phyloP scores from a whole-genome alignment of 805 yeast species.

The Nakazawaea laoshanensis region DNA sequence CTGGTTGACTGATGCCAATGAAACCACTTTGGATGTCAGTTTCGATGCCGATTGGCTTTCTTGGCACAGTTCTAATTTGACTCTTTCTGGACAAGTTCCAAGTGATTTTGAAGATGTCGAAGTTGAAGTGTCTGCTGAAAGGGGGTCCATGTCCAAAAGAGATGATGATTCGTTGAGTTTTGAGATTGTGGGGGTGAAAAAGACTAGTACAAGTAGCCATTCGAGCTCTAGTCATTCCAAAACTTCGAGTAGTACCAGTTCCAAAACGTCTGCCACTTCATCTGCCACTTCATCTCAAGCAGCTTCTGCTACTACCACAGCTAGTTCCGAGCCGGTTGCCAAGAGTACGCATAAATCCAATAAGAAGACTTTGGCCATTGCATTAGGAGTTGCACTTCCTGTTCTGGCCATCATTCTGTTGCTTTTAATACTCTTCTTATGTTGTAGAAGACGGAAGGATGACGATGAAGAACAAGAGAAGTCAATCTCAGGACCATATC shows the following conservation, averaged over 20 bases:
- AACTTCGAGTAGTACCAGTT: slow-evolving; percentile 15
- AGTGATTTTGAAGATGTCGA: slow-evolving; percentile 29
- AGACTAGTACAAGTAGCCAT: slow-evolving; percentile 13
- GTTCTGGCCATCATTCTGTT: slow-evolving; percentile 40
- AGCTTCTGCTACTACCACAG: slow-evolving; percentile 17
- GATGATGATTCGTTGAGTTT: slow-evolving; percentile 29
- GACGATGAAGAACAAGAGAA: slow-evolving; percentile 18
- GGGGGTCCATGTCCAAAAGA: slow-evolving; percentile 17
- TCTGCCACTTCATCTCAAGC: slow-evolving; percentile 22
- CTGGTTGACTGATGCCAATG: slow-evolving; percentile 45
- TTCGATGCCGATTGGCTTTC: slow-evolving; percentile 55
- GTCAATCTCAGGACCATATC: slow-evolving; percentile 28
- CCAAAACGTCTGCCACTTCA: slow-evolving; percentile 18
- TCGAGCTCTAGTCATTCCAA: slow-evolving; percentile 23
- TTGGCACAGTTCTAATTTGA: slow-evolving; percentile 49
- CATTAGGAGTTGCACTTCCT: slow-evolving; percentile 85
- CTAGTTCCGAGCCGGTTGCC: not conserved
- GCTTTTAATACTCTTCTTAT: slow-evolving; percentile 39
- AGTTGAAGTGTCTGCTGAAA: slow-evolving; percentile 33
- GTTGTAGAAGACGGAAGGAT: slow-evolving; percentile 41
- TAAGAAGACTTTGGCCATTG: slow-evolving; percentile 68
- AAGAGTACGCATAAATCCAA: slow-evolving; percentile 15
- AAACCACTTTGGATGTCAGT: slow-evolving; percentile 39
- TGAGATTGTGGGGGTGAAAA: slow-evolving; percentile 42
- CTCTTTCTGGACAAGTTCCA: slow-evolving; percentile 65